Base-by-base conservation (phyloP, 345 rosid genomes). In the Salix koriyanagi region DNA sequence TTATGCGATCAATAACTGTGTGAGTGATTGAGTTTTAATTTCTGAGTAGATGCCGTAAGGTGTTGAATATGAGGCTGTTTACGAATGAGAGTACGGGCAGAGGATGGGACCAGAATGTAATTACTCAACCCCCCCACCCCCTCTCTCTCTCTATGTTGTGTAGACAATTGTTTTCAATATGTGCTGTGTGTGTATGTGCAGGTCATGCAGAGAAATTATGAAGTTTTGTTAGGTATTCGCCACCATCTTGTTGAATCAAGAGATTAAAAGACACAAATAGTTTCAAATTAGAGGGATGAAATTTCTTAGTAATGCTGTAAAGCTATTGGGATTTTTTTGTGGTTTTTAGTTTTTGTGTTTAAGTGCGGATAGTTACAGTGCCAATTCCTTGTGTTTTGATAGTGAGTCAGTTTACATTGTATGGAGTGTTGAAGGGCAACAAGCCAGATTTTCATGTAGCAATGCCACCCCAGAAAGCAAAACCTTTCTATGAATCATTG, bases 401-500 rank as follows among this genome's bases (percentile, higher is more conserved):
- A 95, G 97, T 91, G 70, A 95, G 99, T 83, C 97, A 93, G 76
- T 95, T 95, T 81, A 93, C 97, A 64, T 79, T 95, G 80, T 95
- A 89, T 82, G 97, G 97, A 71, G 21, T 93, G 81, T 76, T 95
- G 90, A 93, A 95, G 92, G 99, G 99, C 72, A 95, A 95, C 91
- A 95, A 93, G 89, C 97, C 94, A 0, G 97, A 95, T 87, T 95
- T 93, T 86, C 97, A 95, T 65, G 90, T 91, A 30, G 99, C 97
- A 0, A 93, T 95, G 97, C 90, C 99, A 0, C 97, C 97, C 25
- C 86, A 90, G 78, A 86, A 85, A 71, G 97, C 99, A 0, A 91
- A 87, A 74, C 87, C 97, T 0, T 91, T 89, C 83, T 95, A 93
- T 46, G 91, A 88, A 42, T 86, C 92, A 21, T 71, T 94, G 54